Percentiles rank a stretch among this genome's conserved stretches.
These are phyloP conservation scores for Quercus glauca DNA, from an alignment of 306 rosid genomes.

Conservation along the genomic window DNA sequence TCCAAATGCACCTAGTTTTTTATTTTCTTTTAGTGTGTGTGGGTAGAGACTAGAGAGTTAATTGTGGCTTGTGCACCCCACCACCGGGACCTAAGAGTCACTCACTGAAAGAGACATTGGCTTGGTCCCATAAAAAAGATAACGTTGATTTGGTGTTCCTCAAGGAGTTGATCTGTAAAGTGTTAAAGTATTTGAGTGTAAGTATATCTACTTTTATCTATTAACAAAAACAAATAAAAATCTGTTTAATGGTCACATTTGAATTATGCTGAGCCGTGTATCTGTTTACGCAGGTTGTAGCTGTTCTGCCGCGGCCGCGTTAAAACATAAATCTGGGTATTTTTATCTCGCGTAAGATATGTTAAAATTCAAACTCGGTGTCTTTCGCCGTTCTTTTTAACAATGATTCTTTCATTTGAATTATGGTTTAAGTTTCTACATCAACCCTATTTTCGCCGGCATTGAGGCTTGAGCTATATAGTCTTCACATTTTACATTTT, in stretches of 20 bases:
- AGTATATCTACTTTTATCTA: too few relatives aligned
- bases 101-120: conserved; percentile 17
- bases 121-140: not conserved
- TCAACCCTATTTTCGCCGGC: not conserved
- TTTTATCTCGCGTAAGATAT: not conserved
- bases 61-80: conserved; percentile 19
- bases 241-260: not conserved
- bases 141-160: not conserved
- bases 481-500: not conserved
- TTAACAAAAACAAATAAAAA: not conserved
- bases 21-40: not conserved
- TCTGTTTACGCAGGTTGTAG: not conserved
- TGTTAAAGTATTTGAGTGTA: not conserved
- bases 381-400: not conserved
- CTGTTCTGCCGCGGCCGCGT: conserved; percentile 6
- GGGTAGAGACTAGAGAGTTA: not conserved
- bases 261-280: not conserved
- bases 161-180: not conserved
- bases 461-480: not conserved
- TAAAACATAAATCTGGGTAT: not conserved
- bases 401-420: not conserved
- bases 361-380: not conserved
- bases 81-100: not conserved
- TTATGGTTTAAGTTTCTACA: not conserved
- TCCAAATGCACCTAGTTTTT: not conserved